A percentile compares a stretch with the other conserved stretches of the same genome.
Conservation (phyloP, 805 yeast genomes). For the Candida tibetensis region DNA sequence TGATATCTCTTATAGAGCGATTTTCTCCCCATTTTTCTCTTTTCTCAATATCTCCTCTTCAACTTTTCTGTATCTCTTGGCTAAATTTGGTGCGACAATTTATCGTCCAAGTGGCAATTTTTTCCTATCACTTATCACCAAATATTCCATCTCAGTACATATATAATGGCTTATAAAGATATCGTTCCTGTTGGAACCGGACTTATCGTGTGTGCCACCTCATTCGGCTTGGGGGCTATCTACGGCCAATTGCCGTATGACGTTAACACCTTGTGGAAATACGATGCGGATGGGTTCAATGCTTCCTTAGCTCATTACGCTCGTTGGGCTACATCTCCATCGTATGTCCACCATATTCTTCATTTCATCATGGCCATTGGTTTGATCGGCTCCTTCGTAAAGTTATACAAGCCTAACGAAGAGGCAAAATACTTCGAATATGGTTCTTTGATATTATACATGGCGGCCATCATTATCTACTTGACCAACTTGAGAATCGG, state of each 20-base stretch:
- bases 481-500: conserved; percentile 86
- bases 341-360: conserved; percentile 53
- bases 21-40: no score
- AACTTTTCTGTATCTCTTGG: no score
- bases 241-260: conserved; percentile 83
- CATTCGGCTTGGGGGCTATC: conserved; percentile 78
- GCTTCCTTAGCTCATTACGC: conserved; percentile 71
- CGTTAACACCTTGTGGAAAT: conserved; percentile 65
- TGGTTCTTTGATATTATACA: conserved; percentile 71
- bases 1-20: no score
- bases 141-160: not conserved
- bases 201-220: conserved; percentile 50
- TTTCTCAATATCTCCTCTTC: no score
- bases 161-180: conserved; percentile 37
- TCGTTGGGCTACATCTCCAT: conserved; percentile 67
- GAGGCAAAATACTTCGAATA: conserved; percentile 89
- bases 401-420: conserved; percentile 82
- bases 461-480: conserved; percentile 73
- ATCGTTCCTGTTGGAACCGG: conserved; percentile 45
- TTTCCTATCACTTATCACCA: not conserved
- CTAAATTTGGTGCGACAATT: no score
- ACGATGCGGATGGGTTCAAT: conserved; percentile 48
- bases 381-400: conserved; percentile 66
- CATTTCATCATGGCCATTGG: conserved; percentile 66
- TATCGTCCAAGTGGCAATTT: not conserved